Base-by-base conservation (phyloP, 2,329 filamentous ascomycete genomes). In the Sclerotiophoma versabilis region DNA sequence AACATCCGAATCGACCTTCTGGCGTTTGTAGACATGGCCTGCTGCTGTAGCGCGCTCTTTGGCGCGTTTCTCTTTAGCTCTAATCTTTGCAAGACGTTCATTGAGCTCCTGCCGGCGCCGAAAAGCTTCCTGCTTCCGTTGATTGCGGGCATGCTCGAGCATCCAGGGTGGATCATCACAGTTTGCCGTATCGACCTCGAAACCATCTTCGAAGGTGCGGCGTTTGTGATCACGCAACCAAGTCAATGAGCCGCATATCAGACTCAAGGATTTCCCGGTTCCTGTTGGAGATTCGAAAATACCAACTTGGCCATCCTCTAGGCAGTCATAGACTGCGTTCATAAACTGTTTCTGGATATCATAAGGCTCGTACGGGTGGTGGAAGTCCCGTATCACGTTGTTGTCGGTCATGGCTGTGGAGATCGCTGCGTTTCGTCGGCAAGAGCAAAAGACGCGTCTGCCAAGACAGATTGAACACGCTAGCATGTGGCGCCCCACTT, bases 211-310 rank as follows among this genome's bases (percentile, higher is more conserved):
- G 79, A 88, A 75, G 57, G 73, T 63, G 67, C 80, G 72, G 75
- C 86, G 80, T 72, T 96, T 93, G 76, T 93, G 85, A 51, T 91
- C 85, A 41, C 93, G 87, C n/a, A 97, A 81, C 93, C 93, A 97
- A 2, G 92, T 96, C 66, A 97, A 75, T 5, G 92, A 88, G 33
- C 89, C 90, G 71, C 93, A 97, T 59, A 97, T 95, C 23, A 97
- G 81, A 61, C 93, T 96, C 37, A 97, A 77, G 1, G 93, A 96
- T 82, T 97, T 97, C 37, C 93, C 93, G 81, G 86, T 89, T 74
- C 93, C 93, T 34, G 93, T 97, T n/a, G 93, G 93, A 38, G 91
- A 96, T 71, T 97, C 93, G 38, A 97, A 87, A 36, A 97, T 92
- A 25, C 91, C 93, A 39, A 96, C 82, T 68, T 93, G 91, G 8